phyloP scores from a whole-genome alignment of 2,329 filamentous ascomycete species.

The Reticulascus tulasneorum region DNA sequence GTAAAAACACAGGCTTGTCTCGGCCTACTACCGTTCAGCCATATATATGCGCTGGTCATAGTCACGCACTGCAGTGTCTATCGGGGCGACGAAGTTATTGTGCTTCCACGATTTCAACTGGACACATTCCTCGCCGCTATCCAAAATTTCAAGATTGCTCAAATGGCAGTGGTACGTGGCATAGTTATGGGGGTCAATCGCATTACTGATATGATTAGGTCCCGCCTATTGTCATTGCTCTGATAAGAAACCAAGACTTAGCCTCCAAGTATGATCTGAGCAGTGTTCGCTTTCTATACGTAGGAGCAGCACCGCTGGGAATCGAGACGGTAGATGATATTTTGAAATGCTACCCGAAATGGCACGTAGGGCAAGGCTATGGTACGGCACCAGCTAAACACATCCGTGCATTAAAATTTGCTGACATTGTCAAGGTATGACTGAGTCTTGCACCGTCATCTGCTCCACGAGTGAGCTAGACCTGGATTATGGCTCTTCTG shows the following conservation, averaged over 20 bases:
- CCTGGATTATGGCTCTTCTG: slow-evolving; percentile 65
- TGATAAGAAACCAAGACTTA: slow-evolving; percentile 59
- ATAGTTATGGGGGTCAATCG: neutral
- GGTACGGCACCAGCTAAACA: slow-evolving; percentile 35
- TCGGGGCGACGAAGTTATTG: slow-evolving; percentile 68
- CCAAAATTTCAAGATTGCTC: slow-evolving; percentile 63
- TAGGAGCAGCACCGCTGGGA: slow-evolving; percentile 72
- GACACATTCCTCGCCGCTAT: slow-evolving; percentile 60
- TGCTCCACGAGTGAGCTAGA: slow-evolving; percentile 54
- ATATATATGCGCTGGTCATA: slow-evolving; percentile 76
- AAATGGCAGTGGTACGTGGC: slow-evolving; percentile 57
- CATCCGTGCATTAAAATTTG: neutral
- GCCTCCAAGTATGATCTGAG: slow-evolving; percentile 65
- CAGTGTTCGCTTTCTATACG: slow-evolving; percentile 62
- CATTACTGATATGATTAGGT: slow-evolving; percentile 39
- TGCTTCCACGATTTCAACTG: slow-evolving; percentile 74
- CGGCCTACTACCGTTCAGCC: slow-evolving; percentile 73
- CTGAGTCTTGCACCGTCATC: slow-evolving; percentile 69
- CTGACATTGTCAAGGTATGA: slow-evolving; percentile 49
- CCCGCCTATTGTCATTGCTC: slow-evolving; percentile 72
- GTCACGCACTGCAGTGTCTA: slow-evolving; percentile 63
- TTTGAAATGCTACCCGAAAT: slow-evolving; percentile 56
- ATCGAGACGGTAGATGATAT: slow-evolving; percentile 63
- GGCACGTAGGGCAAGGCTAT: slow-evolving; percentile 68
- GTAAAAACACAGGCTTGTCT: slow-evolving; percentile 46